A percentile compares a stretch with the other conserved stretches of the same genome.
These are phyloP conservation scores for Xylariaceae sp. DNA, from an alignment of 2,329 filamentous ascomycete genomes.

Conservation along the genomic window DNA sequence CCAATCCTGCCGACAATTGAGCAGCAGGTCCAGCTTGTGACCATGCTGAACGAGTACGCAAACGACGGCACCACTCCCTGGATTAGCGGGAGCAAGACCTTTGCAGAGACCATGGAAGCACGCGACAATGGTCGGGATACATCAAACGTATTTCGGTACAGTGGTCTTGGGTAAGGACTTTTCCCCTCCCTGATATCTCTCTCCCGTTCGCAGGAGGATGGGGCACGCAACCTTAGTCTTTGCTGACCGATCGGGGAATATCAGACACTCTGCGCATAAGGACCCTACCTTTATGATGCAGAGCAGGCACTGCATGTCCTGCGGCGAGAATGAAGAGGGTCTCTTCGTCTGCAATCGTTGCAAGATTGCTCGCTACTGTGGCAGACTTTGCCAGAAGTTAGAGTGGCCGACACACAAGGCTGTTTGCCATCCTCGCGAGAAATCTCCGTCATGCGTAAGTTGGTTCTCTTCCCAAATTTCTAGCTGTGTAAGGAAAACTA, in stretches of 20 bases:
- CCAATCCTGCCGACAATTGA: not conserved
- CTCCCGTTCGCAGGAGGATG: not conserved
- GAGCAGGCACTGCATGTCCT: slow-evolving; percentile 21
- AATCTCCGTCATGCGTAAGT: slow-evolving; percentile 20
- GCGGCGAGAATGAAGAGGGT: slow-evolving; percentile 2
- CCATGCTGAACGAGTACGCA: slow-evolving; percentile 19
- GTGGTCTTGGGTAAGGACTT: slow-evolving; percentile 24
- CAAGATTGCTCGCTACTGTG: slow-evolving; percentile 24
- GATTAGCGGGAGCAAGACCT: slow-evolving; percentile 20
- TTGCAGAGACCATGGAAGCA: not conserved
- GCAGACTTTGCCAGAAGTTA: slow-evolving; percentile 14
- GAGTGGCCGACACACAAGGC: slow-evolving; percentile 19
- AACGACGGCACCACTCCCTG: slow-evolving; percentile 23
- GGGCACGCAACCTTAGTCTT: not conserved
- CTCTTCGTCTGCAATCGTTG: slow-evolving; percentile 18
- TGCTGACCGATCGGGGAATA: not conserved
- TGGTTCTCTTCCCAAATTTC: too few relatives aligned
- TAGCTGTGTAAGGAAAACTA: not conserved
- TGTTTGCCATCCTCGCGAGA: slow-evolving; percentile 12
- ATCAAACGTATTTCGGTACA: slow-evolving; percentile 24
- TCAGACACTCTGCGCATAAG: slow-evolving; percentile 23
- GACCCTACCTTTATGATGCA: slow-evolving; percentile 15
- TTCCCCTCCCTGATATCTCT: not conserved
- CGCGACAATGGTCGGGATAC: not conserved
- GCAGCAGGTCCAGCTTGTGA: not conserved